These are phyloP conservation scores for Nematodospora anomalae DNA, from an alignment of 1,139 yeast genomes.

Conservation along the genomic window DNA sequence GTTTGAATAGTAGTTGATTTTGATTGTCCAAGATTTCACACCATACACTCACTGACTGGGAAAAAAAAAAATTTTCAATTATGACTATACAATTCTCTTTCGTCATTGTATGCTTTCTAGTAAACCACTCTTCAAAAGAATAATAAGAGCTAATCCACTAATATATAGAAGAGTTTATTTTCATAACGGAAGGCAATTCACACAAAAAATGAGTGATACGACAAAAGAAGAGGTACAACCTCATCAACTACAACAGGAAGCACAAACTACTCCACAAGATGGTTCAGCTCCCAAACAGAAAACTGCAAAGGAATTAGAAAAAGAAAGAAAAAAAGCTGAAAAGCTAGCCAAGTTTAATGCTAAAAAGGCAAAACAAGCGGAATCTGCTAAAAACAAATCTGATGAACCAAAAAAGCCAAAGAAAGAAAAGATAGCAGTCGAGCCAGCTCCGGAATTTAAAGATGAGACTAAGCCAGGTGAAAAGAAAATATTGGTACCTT, in stretches of 20 bases:
- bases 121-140: slow-evolving; percentile 18
- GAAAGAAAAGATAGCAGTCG: slow-evolving; percentile 66
- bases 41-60: too few species aligned
- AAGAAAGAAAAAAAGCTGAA: slow-evolving; percentile 95
- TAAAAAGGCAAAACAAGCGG: slow-evolving; percentile 79
- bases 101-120: slow-evolving; percentile 22
- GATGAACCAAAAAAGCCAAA: slow-evolving; percentile 61
- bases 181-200: slow-evolving; percentile 4
- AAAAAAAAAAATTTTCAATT: slow-evolving; percentile 5
- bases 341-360: slow-evolving; percentile 93
- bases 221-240: slow-evolving; percentile 7
- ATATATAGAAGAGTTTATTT: slow-evolving; percentile 8
- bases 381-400: slow-evolving; percentile 29
- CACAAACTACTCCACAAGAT: slow-evolving; percentile 8
- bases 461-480: slow-evolving; percentile 87
- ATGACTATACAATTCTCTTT: not conserved
- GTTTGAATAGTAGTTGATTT: too few species aligned
- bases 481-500: slow-evolving; percentile 78
- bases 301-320: slow-evolving; percentile 79
- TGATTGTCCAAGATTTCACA: too few species aligned
- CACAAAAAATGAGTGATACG: slow-evolving; percentile 13
- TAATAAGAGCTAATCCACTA: slow-evolving; percentile 5
- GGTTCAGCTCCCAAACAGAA: slow-evolving; percentile 38
- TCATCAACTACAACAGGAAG: slow-evolving; percentile 13
- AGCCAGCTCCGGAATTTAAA: slow-evolving; percentile 75